Conservation (phyloP, 164 flowering plant species). For the Nelumbo lutea region DNA sequence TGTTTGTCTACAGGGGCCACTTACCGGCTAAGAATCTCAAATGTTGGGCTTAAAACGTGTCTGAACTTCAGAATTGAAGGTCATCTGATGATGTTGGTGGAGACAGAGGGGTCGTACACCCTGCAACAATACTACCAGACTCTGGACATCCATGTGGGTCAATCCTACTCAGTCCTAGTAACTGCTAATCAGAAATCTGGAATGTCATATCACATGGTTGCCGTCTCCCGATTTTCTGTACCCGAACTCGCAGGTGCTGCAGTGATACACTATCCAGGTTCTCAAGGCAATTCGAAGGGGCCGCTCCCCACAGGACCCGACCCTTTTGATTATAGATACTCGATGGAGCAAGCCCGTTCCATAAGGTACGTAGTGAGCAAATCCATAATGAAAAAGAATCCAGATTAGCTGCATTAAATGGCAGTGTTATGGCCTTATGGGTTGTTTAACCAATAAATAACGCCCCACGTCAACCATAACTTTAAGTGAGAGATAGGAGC, state of each 20-base stretch:
- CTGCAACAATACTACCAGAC: conserved; percentile 16
- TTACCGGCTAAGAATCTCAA: conserved; percentile 38
- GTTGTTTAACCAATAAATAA: no score
- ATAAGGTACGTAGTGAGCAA: conserved; percentile 27
- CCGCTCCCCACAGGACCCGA: conserved; percentile 21
- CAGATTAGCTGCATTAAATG: no score
- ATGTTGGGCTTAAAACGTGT: conserved; percentile 36
- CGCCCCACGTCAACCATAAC: no score
- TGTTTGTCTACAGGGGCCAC: conserved; percentile 23
- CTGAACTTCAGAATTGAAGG: conserved; percentile 41
- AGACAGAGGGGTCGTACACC: conserved; percentile 42
- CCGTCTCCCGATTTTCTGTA: conserved; percentile 24
- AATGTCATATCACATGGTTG: conserved; percentile 33
- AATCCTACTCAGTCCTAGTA: conserved; percentile 33
- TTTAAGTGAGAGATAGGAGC: no score
- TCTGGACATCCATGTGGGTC: conserved; percentile 41
- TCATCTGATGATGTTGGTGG: conserved; percentile 35
- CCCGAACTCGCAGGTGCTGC: conserved; percentile 18
- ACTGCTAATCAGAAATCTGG: conserved; percentile 19
- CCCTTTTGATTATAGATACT: conserved; percentile 26
- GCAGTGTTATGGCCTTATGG: no score
- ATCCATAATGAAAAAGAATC: no score
- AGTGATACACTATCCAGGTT: conserved; percentile 24
- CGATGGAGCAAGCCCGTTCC: conserved; percentile 35
- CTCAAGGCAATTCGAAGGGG: conserved; percentile 13